These are phyloP conservation scores for Mycena leptocephala DNA, from an alignment of 768 basidiomycete species.

Conservation along the genomic window DNA sequence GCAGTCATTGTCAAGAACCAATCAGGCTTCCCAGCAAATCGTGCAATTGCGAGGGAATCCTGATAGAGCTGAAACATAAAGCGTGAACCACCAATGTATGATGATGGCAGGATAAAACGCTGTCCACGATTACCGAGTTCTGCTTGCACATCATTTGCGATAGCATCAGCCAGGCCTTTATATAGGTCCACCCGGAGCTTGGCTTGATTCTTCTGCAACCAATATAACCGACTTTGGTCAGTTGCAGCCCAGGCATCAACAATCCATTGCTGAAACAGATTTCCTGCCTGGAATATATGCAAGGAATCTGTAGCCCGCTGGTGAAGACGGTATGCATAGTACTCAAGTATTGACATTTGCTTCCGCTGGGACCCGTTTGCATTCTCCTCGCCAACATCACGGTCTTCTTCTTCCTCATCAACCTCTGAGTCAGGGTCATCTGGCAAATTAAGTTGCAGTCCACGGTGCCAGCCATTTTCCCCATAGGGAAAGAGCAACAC, in stretches of 20 bases:
- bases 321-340: constrained; percentile 53
- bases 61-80: constrained; percentile 13
- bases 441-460: constrained; percentile 34
- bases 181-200: neutral
- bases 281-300: constrained; percentile 48
- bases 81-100: constrained; percentile 14
- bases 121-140: neutral
- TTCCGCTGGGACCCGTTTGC: constrained; percentile 22
- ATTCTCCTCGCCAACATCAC: neutral
- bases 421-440: neutral
- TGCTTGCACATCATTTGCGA: constrained; percentile 11
- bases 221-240: constrained; percentile 59
- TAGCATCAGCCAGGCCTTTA: neutral
- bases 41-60: constrained; percentile 8
- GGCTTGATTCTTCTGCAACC: constrained; percentile 26
- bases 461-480: constrained; percentile 53
- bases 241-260: constrained; percentile 62
- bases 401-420: neutral
- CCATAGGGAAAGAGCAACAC: constrained; percentile 49
- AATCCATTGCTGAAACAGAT: constrained; percentile 61
- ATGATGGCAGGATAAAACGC: constrained; percentile 6
- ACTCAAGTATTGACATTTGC: constrained; percentile 39
- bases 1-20: constrained; percentile 26
- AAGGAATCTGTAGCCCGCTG: constrained; percentile 35
- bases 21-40: neutral